Conservation (phyloP, 1,284 basidiomycete species). For the Phlebopus sp. region DNA sequence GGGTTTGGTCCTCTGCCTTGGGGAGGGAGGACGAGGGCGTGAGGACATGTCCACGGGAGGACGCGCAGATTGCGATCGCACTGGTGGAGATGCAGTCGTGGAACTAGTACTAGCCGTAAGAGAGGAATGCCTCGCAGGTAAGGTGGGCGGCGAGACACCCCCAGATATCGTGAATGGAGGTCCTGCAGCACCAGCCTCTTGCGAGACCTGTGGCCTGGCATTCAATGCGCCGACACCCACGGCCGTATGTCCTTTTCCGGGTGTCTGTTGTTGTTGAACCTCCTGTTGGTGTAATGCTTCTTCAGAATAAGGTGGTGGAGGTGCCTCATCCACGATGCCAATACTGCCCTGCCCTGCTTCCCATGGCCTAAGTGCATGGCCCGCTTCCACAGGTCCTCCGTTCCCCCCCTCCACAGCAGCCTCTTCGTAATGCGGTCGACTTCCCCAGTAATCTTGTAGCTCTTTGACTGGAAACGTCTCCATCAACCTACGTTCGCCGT, state of each 20-base stretch:
- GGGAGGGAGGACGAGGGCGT: conserved; percentile 7
- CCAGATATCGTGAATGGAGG: not conserved
- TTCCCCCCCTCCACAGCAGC: conserved; percentile 4
- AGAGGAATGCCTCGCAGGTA: conserved; percentile 4
- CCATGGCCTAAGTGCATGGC: conserved; percentile 18
- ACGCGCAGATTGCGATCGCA: not conserved
- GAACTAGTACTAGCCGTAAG: not conserved
- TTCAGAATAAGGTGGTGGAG: conserved; percentile 67
- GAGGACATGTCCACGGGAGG: conserved; percentile 17
- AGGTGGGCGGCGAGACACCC: not conserved
- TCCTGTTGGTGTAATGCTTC: conserved; percentile 41
- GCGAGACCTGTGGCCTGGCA: not conserved
- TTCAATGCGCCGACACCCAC: not conserved
- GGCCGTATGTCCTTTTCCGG: not conserved
- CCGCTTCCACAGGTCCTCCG: conserved; percentile 8
- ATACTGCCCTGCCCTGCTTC: conserved; percentile 2
- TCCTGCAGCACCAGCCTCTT: conserved; percentile 9
- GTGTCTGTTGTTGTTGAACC: not conserved
- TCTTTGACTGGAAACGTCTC: conserved; percentile 70
- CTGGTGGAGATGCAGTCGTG: conserved; percentile 1
- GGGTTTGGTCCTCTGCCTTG: not conserved
- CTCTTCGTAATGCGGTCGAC: conserved; percentile 57
- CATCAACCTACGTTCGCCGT: conserved; percentile 55
- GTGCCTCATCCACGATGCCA: conserved; percentile 42
- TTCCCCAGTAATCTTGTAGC: conserved; percentile 69